Evolutionary conservation across 1,139 yeast genomes (phyloP), one percentile per base, ranked within the genome.

Genomic region (Debaryomyces psychrophilus): DNA sequence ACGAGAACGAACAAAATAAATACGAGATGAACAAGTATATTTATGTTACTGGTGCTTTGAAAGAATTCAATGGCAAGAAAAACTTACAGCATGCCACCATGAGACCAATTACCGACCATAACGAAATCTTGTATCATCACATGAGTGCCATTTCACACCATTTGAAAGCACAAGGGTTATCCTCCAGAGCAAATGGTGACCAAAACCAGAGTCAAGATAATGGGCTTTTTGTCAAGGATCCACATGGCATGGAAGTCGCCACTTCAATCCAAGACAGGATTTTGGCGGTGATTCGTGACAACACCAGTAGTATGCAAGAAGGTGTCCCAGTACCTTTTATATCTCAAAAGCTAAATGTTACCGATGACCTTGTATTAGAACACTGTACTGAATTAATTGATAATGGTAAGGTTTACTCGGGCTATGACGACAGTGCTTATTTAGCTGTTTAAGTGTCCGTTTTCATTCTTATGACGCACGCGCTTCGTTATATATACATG

Each of bases 101-200:
- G 44, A 76, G 77, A 28, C 79, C 76, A 44, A 70, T 90, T 11
- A 74, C 73, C 7, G 92, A 88, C 59, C 85, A 80, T 61, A 89
- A 90, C 62, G 87, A 87, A 59, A 82, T 90, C 17, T 62, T 87
- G 29, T 85, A 88, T 57, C 97, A 92, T 63, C 82, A 83, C 56
- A 69, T 92, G 47, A 82, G 83, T 52, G 93, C 93, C 5, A 81
- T 88, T 43, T 74, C 80, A 49, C 75, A 79, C 46, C 92, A 85
- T 58, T 63, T 79, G 49, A 77, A 74, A 47, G 75, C 80, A n/a
- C 81, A 77, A 50, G 81, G 78, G 5, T 61, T 65, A 26, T 46
- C 58, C 15, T 44, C 46, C 35, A 48, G 44, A 15, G 48, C 61
- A 46, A 39, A 46, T 45, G 38, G 43, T n/a, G 38, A 28, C 15